phyloP scores from a whole-genome alignment of 2,329 filamentous ascomycete species.

The Zymoseptoria tritici region DNA sequence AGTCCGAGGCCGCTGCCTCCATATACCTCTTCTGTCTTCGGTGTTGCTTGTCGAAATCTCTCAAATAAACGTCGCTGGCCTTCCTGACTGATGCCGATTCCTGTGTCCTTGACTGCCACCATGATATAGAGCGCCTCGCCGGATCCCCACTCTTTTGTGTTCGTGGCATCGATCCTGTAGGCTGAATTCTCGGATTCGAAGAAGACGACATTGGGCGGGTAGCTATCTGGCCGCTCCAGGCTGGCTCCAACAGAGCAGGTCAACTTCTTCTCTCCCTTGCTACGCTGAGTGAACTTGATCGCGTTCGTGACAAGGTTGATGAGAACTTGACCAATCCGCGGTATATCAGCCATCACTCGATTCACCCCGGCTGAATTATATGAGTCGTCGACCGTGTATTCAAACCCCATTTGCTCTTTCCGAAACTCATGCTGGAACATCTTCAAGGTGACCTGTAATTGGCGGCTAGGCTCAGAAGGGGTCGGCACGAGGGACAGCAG shows the following conservation, averaged over 20 bases:
- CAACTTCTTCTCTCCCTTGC: slow-evolving; percentile 19
- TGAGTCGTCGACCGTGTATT: slow-evolving; percentile 20
- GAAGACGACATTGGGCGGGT: slow-evolving; percentile 40
- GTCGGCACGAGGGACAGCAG: slow-evolving; percentile 25
- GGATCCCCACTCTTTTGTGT: slow-evolving; percentile 35
- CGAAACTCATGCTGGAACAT: slow-evolving; percentile 31
- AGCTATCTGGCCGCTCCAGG: slow-evolving; percentile 31
- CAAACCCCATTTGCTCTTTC: slow-evolving; percentile 24
- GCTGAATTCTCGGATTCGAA: slow-evolving; percentile 32
- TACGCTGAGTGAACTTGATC: slow-evolving; percentile 28
- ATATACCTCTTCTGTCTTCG: slow-evolving; percentile 32
- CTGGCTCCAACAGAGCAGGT: slow-evolving; percentile 21
- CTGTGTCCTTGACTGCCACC: slow-evolving; percentile 39
- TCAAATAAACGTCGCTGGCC: slow-evolving; percentile 38
- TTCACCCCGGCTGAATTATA: slow-evolving; percentile 19
- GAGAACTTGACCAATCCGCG: slow-evolving; percentile 25
- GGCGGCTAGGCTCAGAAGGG: slow-evolving; percentile 19
- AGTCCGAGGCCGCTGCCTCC: slow-evolving; percentile 40
- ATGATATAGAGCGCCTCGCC: slow-evolving; percentile 36
- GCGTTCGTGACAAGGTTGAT: slow-evolving; percentile 28
- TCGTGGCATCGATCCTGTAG: slow-evolving; percentile 36
- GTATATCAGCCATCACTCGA: slow-evolving; percentile 24
- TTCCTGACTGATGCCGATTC: slow-evolving; percentile 30
- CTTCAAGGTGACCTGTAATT: slow-evolving; percentile 24
- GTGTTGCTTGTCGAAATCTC: slow-evolving; percentile 33